Evolutionary conservation across 2,329 filamentous ascomycete genomes (phyloP).

Genomic region (Botryosphaeria agaves): DNA sequence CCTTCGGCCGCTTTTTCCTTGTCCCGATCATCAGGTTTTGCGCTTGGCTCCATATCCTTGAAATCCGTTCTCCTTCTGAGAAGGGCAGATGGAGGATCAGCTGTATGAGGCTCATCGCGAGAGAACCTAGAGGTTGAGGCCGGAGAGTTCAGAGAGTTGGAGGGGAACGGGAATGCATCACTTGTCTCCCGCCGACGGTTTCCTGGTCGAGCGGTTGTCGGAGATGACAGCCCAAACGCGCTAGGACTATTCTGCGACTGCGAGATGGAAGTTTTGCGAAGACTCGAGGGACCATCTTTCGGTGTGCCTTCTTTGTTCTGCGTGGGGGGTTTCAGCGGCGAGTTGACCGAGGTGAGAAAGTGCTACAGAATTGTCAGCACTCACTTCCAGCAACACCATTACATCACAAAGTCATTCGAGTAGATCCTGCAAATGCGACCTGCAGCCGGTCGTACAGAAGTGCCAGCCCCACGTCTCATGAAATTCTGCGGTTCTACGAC

Average conservation of each 20-base stretch:
- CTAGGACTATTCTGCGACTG: constrained; percentile 40
- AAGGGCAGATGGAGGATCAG: constrained; percentile 42
- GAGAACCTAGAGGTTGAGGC: constrained; percentile 39
- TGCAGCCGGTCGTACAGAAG: constrained; percentile 7
- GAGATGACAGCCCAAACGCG: constrained; percentile 55
- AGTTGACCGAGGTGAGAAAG: constrained; percentile 80
- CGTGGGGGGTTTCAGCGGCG: constrained; percentile 70
- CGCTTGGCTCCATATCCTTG: constrained; percentile 27
- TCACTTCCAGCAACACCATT: no score
- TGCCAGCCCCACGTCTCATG: constrained; percentile 2
- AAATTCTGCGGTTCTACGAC: no score
- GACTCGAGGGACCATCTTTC: constrained; percentile 39
- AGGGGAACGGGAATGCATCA: constrained; percentile 41
- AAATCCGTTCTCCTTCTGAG: constrained; percentile 45
- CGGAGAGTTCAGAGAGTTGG: constrained; percentile 40
- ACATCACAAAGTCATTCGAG: no score
- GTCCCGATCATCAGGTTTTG: constrained; percentile 31
- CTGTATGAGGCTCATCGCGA: constrained; percentile 44
- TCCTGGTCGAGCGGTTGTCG: constrained; percentile 54
- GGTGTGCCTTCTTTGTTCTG: constrained; percentile 47
- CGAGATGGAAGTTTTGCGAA: constrained; percentile 72
- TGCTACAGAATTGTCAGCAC: constrained; percentile 44
- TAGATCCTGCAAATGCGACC: no score
- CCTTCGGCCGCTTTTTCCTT: constrained; percentile 22
- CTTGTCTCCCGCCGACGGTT: constrained; percentile 75